Evolutionary conservation across 83 land plant genomes (phyloP).

Genomic region (Diphasiastrum complanatum): DNA sequence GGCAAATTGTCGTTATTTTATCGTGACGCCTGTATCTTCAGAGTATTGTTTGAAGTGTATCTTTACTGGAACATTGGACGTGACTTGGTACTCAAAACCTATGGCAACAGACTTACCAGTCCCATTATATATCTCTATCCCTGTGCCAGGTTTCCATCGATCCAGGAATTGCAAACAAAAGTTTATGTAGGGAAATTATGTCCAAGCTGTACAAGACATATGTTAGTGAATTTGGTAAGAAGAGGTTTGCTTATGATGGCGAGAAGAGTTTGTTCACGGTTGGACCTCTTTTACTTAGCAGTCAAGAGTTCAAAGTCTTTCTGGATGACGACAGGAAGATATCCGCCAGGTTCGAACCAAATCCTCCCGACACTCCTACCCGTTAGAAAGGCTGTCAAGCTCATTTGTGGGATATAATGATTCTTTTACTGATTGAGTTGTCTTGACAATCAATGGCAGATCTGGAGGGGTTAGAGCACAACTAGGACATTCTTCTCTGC

Average conservation of each 20-base stretch:
- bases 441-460: background rate
- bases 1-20: no score
- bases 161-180: constrained; percentile 38
- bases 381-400: constrained; percentile 10
- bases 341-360: background rate
- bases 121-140: background rate
- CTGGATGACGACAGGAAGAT: constrained; percentile 43
- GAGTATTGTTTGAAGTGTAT: no score
- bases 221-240: constrained; percentile 35
- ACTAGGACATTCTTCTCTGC: background rate
- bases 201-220: constrained; percentile 42
- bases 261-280: constrained; percentile 50
- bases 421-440: no score
- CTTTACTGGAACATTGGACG: no score
- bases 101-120: background rate
- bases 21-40: no score
- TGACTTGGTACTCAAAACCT: no score
- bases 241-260: constrained; percentile 65
- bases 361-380: background rate
- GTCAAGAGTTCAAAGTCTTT: constrained; percentile 38
- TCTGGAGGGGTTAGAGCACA: background rate
- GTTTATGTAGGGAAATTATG: constrained; percentile 43
- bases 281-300: constrained; percentile 40
- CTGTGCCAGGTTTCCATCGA: constrained; percentile 9
- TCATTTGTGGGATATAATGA: no score